phyloP scores from a whole-genome alignment of 768 basidiomycete genomes.

The Amylocystis lapponica region DNA sequence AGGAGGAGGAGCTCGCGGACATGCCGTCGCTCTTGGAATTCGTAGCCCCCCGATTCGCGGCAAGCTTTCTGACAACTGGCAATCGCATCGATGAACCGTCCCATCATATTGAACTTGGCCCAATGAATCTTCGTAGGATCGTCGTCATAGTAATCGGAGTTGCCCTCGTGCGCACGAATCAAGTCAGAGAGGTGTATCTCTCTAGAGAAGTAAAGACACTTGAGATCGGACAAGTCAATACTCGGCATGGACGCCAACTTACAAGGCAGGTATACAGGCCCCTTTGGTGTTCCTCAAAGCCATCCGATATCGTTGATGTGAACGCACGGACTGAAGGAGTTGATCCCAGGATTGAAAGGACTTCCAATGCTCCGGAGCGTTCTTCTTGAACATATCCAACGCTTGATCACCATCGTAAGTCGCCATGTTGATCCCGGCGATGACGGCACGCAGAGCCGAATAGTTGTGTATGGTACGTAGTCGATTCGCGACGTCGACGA shows the following conservation, averaged over 20 bases:
- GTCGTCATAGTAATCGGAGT: conserved; percentile 60
- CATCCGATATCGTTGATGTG: conserved; percentile 87
- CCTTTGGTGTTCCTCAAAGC: conserved; percentile 83
- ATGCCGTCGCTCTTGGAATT: conserved; percentile 49
- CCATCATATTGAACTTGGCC: conserved; percentile 95
- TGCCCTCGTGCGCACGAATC: conserved; percentile 81
- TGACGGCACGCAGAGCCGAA: conserved; percentile 84
- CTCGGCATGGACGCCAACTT: conserved; percentile 4
- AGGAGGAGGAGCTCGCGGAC: conserved; percentile 57
- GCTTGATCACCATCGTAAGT: conserved; percentile 74
- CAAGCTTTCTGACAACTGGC: conserved; percentile 76
- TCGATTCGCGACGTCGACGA: conserved; percentile 76
- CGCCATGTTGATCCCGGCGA: conserved; percentile 88
- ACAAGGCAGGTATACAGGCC: conserved; percentile 85
- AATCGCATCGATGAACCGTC: conserved; percentile 74
- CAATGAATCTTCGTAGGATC: conserved; percentile 81
- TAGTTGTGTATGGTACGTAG: conserved; percentile 88
- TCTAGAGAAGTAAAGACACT: conserved; percentile 33
- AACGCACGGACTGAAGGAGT: conserved; percentile 72
- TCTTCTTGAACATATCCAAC: conserved; percentile 64
- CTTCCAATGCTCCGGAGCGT: conserved; percentile 66
- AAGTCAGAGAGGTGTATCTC: conserved; percentile 91
- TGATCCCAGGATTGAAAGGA: conserved; percentile 79
- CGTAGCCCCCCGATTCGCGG: conserved; percentile 48
- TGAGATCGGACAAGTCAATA: not conserved